Conservation (phyloP, 73 alveolate species). For the Urostyla sp. region DNA sequence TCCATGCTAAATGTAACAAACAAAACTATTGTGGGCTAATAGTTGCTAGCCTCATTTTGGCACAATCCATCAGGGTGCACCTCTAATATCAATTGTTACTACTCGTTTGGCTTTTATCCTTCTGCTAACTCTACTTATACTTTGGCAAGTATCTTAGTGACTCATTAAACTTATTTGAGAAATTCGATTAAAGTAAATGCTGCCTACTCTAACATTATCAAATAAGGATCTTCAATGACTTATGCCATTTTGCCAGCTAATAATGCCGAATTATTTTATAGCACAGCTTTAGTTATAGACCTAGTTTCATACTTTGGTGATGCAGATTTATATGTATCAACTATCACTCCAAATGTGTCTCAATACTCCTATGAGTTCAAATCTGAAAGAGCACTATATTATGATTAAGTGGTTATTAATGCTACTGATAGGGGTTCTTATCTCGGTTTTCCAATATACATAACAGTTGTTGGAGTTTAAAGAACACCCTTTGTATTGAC, state of each 20-base stretch:
- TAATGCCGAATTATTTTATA: not conserved
- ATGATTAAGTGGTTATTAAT: not conserved
- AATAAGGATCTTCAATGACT: conserved; percentile 8
- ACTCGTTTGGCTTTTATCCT: not conserved
- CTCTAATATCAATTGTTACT: conserved; percentile 1
- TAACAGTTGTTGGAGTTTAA: conserved; percentile 39
- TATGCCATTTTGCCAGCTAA: conserved; percentile 31
- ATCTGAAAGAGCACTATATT: conserved; percentile 4
- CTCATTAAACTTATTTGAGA: not conserved
- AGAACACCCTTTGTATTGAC: not conserved
- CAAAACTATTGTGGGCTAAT: too few species aligned
- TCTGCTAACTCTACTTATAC: conserved; percentile 1
- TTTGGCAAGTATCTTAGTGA: not conserved
- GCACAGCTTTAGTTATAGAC: conserved; percentile 11
- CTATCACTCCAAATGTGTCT: not conserved
- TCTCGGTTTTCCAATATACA: conserved; percentile 27
- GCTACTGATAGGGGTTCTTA: conserved; percentile 21
- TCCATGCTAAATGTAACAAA: not conserved
- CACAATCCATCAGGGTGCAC: conserved; percentile 27
- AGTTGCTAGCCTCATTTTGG: not conserved
- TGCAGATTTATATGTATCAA: conserved; percentile 40
- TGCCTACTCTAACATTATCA: not conserved
- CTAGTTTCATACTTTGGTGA: conserved; percentile 39
- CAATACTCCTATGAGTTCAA: not conserved
- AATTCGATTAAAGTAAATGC: not conserved